Conservation (phyloP, 257 asterid genomes). For the Salvia miltiorrhiza region DNA sequence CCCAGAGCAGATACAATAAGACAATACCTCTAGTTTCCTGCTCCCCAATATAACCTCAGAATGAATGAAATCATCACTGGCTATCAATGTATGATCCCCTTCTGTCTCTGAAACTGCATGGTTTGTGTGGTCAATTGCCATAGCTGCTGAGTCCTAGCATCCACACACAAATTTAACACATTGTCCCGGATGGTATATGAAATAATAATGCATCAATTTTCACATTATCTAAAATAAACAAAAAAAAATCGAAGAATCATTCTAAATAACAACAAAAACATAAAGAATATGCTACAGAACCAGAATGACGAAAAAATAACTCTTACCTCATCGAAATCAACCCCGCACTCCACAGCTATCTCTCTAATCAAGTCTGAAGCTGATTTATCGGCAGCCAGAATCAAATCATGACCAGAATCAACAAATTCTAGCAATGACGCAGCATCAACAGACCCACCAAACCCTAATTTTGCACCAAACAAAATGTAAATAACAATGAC, state of each 20-base stretch:
- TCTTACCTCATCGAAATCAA: constrained; percentile 86
- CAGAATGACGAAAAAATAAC: neutral
- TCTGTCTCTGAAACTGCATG: constrained; percentile 60
- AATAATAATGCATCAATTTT: neutral
- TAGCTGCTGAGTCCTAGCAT: constrained; percentile 61
- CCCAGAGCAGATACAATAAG: neutral
- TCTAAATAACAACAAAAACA: neutral
- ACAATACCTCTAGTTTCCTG: constrained; percentile 55
- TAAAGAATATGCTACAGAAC: neutral
- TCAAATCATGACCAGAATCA: constrained; percentile 81
- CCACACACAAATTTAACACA: neutral
- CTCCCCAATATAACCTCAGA: constrained; percentile 74
- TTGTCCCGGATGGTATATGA: neutral
- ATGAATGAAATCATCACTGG: constrained; percentile 56
- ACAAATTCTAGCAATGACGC: constrained; percentile 65
- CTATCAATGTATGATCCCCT: constrained; percentile 71
- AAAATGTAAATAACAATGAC: neutral
- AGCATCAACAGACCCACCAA: constrained; percentile 65
- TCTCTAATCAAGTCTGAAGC: constrained; percentile 72
- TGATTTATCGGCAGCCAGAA: constrained; percentile 67
- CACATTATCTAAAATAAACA: neutral
- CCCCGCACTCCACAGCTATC: constrained; percentile 77
- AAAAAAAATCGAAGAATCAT: neutral
- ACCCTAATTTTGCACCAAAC: constrained; percentile 41
- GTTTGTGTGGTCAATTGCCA: constrained; percentile 74